phyloP scores from a whole-genome alignment of 2,329 filamentous ascomycete species.

The Pseudogymnoascus pannorum region DNA sequence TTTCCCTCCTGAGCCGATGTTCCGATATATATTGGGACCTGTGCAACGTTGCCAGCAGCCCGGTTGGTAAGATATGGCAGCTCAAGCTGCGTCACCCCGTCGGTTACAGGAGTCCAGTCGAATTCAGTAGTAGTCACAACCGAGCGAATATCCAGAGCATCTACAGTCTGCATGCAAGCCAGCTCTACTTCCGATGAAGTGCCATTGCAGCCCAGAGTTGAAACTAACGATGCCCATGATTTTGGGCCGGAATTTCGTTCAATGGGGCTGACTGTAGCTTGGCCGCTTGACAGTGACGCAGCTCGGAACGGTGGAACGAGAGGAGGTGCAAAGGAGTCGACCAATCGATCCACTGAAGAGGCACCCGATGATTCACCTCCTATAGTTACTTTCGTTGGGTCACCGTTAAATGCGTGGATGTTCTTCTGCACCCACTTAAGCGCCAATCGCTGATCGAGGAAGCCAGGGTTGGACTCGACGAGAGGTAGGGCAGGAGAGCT shows the following conservation, averaged over 20 bases:
- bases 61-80: background rate
- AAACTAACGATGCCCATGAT: background rate
- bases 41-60: background rate
- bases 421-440: slow-evolving; percentile 46
- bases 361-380: slow-evolving; percentile 49
- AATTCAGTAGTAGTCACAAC: background rate
- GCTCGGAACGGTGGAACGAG: slow-evolving; percentile 11
- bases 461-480: slow-evolving; percentile 39
- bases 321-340: background rate
- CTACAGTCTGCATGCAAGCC: background rate
- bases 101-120: background rate
- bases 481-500: slow-evolving; percentile 38
- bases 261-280: background rate
- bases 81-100: background rate
- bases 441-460: slow-evolving; percentile 45
- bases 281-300: background rate
- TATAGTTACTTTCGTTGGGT: slow-evolving; percentile 44
- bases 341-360: slow-evolving; percentile 17
- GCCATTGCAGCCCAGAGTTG: background rate
- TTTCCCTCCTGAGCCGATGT: background rate
- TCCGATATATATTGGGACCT: background rate
- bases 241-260: background rate
- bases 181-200: background rate
- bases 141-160: background rate
- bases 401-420: slow-evolving; percentile 45